These are phyloP conservation scores for Tolypocladium album DNA, from an alignment of 2,329 filamentous ascomycete genomes.

Conservation along the genomic window DNA sequence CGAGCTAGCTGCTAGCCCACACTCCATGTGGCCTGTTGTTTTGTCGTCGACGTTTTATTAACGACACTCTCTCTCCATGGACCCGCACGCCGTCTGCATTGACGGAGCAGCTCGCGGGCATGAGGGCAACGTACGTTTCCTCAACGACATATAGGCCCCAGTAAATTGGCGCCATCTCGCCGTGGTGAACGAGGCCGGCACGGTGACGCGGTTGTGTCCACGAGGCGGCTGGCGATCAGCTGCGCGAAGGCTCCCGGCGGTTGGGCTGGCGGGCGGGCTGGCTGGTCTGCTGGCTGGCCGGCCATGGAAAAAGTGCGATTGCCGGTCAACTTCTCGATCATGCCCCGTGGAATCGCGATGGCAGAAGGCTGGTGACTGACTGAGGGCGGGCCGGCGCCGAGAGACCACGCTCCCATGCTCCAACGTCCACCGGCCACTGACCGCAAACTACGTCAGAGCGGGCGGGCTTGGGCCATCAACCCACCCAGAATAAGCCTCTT, in stretches of 20 bases:
- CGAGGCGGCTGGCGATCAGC: background rate
- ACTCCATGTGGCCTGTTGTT: background rate
- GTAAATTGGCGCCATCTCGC: background rate
- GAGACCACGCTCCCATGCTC: background rate
- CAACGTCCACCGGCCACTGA: background rate
- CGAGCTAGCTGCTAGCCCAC: background rate
- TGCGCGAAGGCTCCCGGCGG: background rate
- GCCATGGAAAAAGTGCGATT: constrained; percentile 1
- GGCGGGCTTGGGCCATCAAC: background rate
- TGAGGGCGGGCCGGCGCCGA: background rate
- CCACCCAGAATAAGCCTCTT: background rate
- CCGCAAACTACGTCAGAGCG: background rate
- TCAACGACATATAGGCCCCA: background rate
- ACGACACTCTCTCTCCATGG: background rate
- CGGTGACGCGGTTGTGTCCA: background rate
- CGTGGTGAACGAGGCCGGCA: background rate
- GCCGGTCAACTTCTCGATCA: constrained; percentile 5
- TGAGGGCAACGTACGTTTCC: background rate
- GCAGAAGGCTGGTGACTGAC: background rate
- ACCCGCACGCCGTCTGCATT: background rate
- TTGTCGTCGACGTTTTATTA: background rate
- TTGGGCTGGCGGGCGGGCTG: too few species aligned
- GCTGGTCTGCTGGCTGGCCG: background rate
- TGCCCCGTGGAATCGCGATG: constrained; percentile 4
- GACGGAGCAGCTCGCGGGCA: background rate